Base-by-base conservation (phyloP, 2,329 filamentous ascomycete genomes). In the Ophiostoma piceae region DNA sequence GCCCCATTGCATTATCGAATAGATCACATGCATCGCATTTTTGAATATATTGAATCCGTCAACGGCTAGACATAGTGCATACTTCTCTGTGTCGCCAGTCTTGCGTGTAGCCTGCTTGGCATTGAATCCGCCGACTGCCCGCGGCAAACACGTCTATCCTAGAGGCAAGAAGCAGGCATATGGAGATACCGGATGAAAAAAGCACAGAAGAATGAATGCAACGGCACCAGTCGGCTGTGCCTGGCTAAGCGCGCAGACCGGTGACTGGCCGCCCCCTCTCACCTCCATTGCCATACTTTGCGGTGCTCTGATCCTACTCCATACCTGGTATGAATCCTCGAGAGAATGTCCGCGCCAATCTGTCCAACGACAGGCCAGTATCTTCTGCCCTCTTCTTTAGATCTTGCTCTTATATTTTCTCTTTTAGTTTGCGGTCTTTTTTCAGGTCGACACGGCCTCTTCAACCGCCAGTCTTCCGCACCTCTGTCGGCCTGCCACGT, bases 241-340 rank as follows among this genome's bases (percentile, higher is more conserved):
- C 43, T 47, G 43, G 22, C 26, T 57, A 57, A 26, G n/a, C 51
- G 51, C 51, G 51, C 51, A 57, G n/a, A 57, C 51, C 51, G 22
- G 51, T 22, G 51, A n/a, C n/a, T 12, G n/a, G 22, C 51, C n/a
- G 16, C 12, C 22, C 16, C 14, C 51, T 22, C 26, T 57, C 16
- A 47, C 43, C 14, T 47, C 8, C 16, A 41, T 41, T 41, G 39
- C 39, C 39, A 41, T 41, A 9, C 43, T 47, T 47, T 47, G 43
- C 16, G 16, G 2, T 47, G 43, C 43, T 47, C 16, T 47, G 43
- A 47, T 47, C 8, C 16, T n/a, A 57, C 51, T 8, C 26, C 1
- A 29, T 22, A 0, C n/a, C 16, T 22, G 47, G 47, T n/a, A 57
- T 29, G 8, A 14, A 22, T 26, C 51, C 22, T 57, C 51, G 51